phyloP scores from a whole-genome alignment of 495 filamentous ascomycete genomes.

The Penicillium salamii region DNA sequence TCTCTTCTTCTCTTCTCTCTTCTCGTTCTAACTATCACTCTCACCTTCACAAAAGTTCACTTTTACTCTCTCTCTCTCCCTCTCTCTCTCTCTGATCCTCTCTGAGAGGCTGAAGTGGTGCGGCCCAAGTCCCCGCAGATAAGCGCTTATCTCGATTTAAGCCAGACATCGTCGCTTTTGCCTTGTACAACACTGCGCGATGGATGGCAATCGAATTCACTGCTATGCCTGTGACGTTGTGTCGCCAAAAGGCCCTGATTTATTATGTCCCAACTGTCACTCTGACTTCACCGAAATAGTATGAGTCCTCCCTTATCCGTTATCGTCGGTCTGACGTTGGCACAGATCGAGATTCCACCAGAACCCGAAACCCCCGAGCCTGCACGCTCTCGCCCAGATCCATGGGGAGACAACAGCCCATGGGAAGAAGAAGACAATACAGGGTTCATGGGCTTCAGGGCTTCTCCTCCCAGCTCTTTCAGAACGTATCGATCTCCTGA shows the following conservation, averaged over 20 bases:
- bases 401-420: constrained; percentile 37
- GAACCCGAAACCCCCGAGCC: constrained; percentile 29
- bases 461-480: constrained; percentile 24
- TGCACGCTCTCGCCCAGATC: constrained; percentile 15
- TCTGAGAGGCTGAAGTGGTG: too few species aligned
- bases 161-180: background rate
- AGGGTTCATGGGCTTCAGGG: constrained; percentile 10
- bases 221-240: constrained; percentile 79
- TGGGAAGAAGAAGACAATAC: constrained; percentile 36
- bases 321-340: constrained; percentile 27
- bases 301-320: constrained; percentile 8
- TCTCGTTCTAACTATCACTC: too few species aligned
- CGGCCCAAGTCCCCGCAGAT: constrained; percentile 1
- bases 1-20: background rate
- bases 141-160: constrained; percentile 6
- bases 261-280: constrained; percentile 73
- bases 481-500: constrained; percentile 47
- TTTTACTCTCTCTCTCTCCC: background rate
- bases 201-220: constrained; percentile 63
- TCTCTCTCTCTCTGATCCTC: background rate
- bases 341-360: constrained; percentile 37
- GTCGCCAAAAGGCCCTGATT: constrained; percentile 68
- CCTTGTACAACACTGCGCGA: constrained; percentile 3
- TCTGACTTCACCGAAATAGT: constrained; percentile 84
- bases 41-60: too few species aligned